Percentiles rank a stretch among this genome's conserved stretches.
Evolutionary conservation across 192 early-diverging fungal species (phyloP).

Genomic region (Coemansia biformis): DNA sequence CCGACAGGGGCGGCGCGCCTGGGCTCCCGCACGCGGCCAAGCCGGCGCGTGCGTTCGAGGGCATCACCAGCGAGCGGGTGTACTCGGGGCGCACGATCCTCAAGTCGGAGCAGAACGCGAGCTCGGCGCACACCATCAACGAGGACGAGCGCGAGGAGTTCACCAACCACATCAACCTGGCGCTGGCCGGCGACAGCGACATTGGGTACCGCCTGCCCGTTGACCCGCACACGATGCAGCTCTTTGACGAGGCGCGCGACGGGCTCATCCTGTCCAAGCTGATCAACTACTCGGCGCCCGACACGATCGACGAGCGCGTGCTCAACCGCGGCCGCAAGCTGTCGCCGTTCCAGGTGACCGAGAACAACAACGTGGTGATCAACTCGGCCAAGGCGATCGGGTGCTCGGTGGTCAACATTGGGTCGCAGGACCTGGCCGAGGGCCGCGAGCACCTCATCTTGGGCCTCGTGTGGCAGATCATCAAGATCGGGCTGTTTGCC

Average conservation of each 20-base stretch:
- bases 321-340: conserved; percentile 85
- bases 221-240: conserved; percentile 87
- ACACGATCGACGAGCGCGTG: conserved; percentile 99
- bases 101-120: conserved; percentile 75
- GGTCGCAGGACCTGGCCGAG: conserved; percentile 92
- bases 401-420: conserved; percentile 97
- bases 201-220: conserved; percentile 86
- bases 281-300: conserved; percentile 94
- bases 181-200: conserved; percentile 73
- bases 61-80: conserved; percentile 48
- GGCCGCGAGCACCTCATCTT: conserved; percentile 95
- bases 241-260: conserved; percentile 93
- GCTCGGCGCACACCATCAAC: conserved; percentile 96
- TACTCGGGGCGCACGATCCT: conserved; percentile 78
- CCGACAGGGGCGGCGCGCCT: conserved; percentile 17
- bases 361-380: conserved; percentile 99
- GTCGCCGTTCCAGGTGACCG: conserved; percentile 92
- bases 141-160: conserved; percentile 98
- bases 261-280: conserved; percentile 94
- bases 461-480: conserved; percentile 98
- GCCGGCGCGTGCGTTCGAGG: conserved; percentile 38
- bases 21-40: conserved; percentile 16
- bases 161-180: conserved; percentile 88
- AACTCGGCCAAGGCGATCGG: conserved; percentile 99
- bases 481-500: conserved; percentile 92